phyloP scores from a whole-genome alignment of 306 rosid species.

The Cajanus cajan region DNA sequence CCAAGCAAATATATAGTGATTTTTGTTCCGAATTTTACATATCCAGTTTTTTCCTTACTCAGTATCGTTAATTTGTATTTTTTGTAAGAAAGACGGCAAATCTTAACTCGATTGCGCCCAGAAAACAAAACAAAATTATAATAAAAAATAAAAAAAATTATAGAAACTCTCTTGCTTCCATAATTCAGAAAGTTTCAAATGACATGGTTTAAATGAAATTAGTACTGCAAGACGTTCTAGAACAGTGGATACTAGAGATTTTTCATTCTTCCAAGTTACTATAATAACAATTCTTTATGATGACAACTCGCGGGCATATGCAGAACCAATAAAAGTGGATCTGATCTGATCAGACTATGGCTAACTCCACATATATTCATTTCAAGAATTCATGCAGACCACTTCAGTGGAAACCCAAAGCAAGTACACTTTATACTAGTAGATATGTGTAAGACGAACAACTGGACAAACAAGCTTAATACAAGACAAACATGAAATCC shows the following conservation, averaged over 20 bases:
- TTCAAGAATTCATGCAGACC: slow-evolving; percentile 25
- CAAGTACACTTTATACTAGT: slow-evolving; percentile 36
- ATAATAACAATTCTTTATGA: background rate
- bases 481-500: slow-evolving; percentile 34
- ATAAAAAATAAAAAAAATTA: no score
- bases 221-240: background rate
- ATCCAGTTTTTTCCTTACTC: no score
- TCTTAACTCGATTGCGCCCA: no score
- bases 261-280: slow-evolving; percentile 4
- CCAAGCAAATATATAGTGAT: no score
- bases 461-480: slow-evolving; percentile 33
- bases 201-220: background rate
- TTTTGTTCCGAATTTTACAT: no score
- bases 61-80: no score
- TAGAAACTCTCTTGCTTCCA: background rate
- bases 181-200: background rate
- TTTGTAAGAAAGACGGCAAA: no score
- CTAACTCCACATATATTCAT: slow-evolving; percentile 24
- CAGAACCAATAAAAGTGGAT: slow-evolving; percentile 18
- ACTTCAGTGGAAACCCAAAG: slow-evolving; percentile 36
- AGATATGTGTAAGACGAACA: slow-evolving; percentile 30
- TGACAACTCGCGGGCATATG: background rate
- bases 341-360: background rate
- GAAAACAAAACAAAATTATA: background rate
- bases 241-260: background rate